These are phyloP conservation scores for Magnolia kwangsiensis DNA, from an alignment of 164 flowering plant genomes.

Conservation along the genomic window DNA sequence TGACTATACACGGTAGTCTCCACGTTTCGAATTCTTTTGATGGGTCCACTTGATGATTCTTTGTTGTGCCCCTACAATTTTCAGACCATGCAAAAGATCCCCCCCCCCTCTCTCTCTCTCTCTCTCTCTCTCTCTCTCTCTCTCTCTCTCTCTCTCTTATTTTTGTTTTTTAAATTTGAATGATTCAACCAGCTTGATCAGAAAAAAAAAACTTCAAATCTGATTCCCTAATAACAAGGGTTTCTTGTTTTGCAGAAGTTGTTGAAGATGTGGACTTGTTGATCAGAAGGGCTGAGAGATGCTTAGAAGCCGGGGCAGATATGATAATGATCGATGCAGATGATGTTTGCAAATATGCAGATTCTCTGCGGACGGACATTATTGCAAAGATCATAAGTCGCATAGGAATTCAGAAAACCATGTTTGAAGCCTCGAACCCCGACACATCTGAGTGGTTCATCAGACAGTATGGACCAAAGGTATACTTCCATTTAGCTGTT, in stretches of 20 bases:
- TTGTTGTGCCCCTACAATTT: neutral
- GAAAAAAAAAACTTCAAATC: neutral
- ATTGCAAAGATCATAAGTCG: slow-evolving; percentile 82
- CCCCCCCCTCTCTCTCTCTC: too few species aligned
- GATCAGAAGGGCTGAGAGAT: slow-evolving; percentile 89
- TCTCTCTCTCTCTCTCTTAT: neutral
- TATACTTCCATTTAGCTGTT: slow-evolving; percentile 11
- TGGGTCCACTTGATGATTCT: neutral
- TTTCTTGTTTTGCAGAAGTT: slow-evolving; percentile 39
- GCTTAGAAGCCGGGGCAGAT: slow-evolving; percentile 97
- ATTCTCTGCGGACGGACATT: slow-evolving; percentile 62
- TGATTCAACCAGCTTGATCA: neutral
- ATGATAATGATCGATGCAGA: slow-evolving; percentile 95
- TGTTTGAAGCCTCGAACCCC: slow-evolving; percentile 85
- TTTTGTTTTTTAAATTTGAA: neutral
- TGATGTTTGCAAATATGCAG: slow-evolving; percentile 66
- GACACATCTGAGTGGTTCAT: slow-evolving; percentile 82
- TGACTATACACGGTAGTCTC: too few species aligned
- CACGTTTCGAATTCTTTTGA: neutral
- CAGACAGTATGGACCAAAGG: slow-evolving; percentile 82
- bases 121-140: too few species aligned
- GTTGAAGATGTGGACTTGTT: slow-evolving; percentile 84
- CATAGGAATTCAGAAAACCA: slow-evolving; percentile 90
- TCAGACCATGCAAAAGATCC: neutral
- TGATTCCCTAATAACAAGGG: neutral